A percentile compares a stretch with the other conserved stretches of the same genome.
Conservation (phyloP, 1,284 basidiomycete species). For the Ganoderma lucidum region DNA sequence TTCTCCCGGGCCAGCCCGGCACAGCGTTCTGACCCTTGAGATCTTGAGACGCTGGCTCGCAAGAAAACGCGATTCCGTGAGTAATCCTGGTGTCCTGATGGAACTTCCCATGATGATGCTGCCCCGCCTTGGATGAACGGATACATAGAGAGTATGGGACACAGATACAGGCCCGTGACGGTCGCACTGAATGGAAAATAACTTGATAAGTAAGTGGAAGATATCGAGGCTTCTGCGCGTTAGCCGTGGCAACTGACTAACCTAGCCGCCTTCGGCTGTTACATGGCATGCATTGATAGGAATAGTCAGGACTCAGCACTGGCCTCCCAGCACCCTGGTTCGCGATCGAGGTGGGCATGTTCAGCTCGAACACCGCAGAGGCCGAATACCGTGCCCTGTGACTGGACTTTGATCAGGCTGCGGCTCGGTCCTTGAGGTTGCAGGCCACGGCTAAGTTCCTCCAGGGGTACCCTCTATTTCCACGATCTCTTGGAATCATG, state of each 20-base stretch:
- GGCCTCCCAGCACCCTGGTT: background rate
- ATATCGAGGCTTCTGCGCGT: slow-evolving; percentile 1
- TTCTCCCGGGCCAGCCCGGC: too few relatives aligned
- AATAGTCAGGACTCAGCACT: background rate
- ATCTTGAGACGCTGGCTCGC: too few relatives aligned
- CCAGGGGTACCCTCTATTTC: background rate
- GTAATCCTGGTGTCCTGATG: background rate
- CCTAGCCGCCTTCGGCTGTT: slow-evolving; percentile 2
- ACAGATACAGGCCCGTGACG: background rate
- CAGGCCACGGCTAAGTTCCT: background rate
- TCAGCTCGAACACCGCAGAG: background rate
- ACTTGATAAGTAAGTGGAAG: background rate
- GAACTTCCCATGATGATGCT: background rate
- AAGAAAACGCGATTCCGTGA: too few relatives aligned
- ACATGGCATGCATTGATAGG: background rate
- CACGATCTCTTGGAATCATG: background rate
- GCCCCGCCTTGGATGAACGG: background rate
- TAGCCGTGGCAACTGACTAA: slow-evolving; percentile 6
- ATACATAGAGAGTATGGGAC: background rate
- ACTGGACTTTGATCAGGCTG: background rate
- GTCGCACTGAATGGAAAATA: background rate
- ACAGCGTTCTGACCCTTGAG: too few relatives aligned
- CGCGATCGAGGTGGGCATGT: slow-evolving; percentile 1
- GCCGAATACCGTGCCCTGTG: background rate
- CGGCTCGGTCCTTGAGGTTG: background rate